Evolutionary conservation across 306 rosid genomes (phyloP).

Genomic region (Betula pendula): DNA sequence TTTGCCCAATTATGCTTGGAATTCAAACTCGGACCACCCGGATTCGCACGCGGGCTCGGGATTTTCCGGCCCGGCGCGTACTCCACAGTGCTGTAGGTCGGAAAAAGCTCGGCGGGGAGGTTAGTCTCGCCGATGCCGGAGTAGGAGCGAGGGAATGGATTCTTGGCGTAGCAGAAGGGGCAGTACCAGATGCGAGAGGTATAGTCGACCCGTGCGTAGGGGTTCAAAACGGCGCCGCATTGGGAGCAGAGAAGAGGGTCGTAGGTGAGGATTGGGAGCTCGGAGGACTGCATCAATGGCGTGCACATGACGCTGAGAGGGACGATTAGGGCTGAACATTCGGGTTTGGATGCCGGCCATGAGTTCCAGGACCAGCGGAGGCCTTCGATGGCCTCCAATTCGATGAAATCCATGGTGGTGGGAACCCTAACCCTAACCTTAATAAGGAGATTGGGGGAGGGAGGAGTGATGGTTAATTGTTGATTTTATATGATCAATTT

Average conservation of each 20-base stretch:
- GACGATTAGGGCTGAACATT: slow-evolving; percentile 44
- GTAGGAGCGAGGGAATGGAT: slow-evolving; percentile 69
- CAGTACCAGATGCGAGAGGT: slow-evolving; percentile 86
- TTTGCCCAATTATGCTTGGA: slow-evolving; percentile 31
- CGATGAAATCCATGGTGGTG: slow-evolving; percentile 66
- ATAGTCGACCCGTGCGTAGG: slow-evolving; percentile 85
- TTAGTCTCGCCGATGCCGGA: slow-evolving; percentile 68
- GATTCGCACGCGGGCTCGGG: slow-evolving; percentile 22
- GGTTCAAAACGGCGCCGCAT: slow-evolving; percentile 80
- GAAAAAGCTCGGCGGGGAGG: slow-evolving; percentile 93
- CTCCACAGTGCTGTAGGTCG: slow-evolving; percentile 81
- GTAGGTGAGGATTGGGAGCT: slow-evolving; percentile 77
- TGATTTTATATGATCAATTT: not conserved
- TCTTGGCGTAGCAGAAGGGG: slow-evolving; percentile 67
- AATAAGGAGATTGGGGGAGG: not conserved
- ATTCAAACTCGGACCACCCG: slow-evolving; percentile 25
- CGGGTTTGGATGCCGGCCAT: slow-evolving; percentile 69
- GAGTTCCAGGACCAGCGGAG: slow-evolving; percentile 97
- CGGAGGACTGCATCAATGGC: slow-evolving; percentile 61
- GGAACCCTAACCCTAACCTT: slow-evolving; percentile 11
- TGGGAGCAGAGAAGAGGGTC: slow-evolving; percentile 65
- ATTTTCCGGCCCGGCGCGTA: slow-evolving; percentile 44
- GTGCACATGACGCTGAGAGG: slow-evolving; percentile 78
- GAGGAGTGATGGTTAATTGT: not conserved
- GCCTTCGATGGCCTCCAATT: slow-evolving; percentile 88